Percentiles rank a stretch among this genome's conserved stretches.
Conservation (phyloP, 306 rosid genomes). For the Begonia peltatifolia region DNA sequence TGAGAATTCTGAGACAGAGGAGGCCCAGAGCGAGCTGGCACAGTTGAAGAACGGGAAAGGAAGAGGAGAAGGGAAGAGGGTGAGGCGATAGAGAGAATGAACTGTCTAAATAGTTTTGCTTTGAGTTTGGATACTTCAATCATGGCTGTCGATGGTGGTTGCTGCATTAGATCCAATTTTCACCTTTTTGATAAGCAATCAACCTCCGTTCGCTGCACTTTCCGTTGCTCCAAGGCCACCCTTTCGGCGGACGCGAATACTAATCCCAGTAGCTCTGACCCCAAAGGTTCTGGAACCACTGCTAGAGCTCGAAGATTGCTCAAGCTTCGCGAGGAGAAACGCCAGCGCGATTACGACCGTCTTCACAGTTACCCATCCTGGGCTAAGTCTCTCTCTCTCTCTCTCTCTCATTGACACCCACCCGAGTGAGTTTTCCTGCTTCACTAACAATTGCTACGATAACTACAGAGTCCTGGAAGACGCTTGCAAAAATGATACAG, state of each 20-base stretch:
- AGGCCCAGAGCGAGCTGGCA: too few relatives aligned
- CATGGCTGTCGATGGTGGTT: too few relatives aligned
- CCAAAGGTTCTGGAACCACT: constrained; percentile 64
- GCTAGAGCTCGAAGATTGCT: constrained; percentile 77
- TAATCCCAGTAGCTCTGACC: not conserved
- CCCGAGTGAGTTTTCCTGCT: too few relatives aligned
- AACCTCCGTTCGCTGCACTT: too few relatives aligned
- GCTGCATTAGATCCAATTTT: too few relatives aligned
- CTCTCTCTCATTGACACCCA: not conserved
- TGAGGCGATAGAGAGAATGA: too few relatives aligned
- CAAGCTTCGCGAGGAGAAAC: constrained; percentile 71
- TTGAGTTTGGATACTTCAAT: too few relatives aligned
- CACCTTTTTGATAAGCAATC: too few relatives aligned
- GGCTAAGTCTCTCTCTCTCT: constrained; percentile 47
- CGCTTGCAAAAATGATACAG: constrained; percentile 70
- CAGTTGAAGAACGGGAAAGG: too few relatives aligned
- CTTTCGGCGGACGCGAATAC: not conserved
- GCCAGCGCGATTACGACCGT: constrained; percentile 50
- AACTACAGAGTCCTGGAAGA: constrained; percentile 48
- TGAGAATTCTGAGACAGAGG: too few relatives aligned
- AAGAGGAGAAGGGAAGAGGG: too few relatives aligned
- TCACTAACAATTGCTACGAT: not conserved
- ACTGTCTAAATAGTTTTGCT: too few relatives aligned
- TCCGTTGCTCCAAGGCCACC: not conserved
- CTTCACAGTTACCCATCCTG: constrained; percentile 69